phyloP scores from a whole-genome alignment of 2,329 filamentous ascomycete species.

The Claviceps fusiformis region DNA sequence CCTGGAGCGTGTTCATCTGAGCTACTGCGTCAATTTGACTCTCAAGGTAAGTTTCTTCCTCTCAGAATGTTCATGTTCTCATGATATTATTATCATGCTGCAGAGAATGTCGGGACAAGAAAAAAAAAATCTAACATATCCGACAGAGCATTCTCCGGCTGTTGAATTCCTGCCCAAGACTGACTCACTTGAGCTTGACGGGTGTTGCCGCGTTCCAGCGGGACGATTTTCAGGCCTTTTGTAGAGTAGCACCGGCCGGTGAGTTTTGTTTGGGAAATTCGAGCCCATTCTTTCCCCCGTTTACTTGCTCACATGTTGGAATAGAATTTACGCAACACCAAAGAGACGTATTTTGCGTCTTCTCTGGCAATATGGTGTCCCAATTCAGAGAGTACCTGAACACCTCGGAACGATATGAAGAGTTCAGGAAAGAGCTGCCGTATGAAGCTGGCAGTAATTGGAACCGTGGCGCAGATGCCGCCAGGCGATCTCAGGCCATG shows the following conservation, averaged over 20 bases:
- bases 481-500: conserved; percentile 8
- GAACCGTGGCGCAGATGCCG: conserved; percentile 6
- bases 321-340: conserved; percentile 90
- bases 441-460: conserved; percentile 7
- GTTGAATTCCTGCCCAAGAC: conserved; percentile 77
- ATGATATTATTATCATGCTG: not conserved
- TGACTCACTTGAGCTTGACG: conserved; percentile 89
- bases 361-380: conserved; percentile 74
- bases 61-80: not conserved
- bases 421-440: conserved; percentile 23
- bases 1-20: conserved; percentile 87
- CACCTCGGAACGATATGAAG: conserved; percentile 32
- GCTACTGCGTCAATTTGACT: conserved; percentile 80
- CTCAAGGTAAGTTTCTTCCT: conserved; percentile 58
- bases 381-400: conserved; percentile 71
- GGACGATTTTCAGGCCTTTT: conserved; percentile 73
- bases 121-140: conserved; percentile 1
- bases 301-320: not conserved
- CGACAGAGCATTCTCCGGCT: conserved; percentile 73
- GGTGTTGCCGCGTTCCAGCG: conserved; percentile 84
- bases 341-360: conserved; percentile 91
- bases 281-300: not conserved
- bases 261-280: conserved; percentile 14
- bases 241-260: conserved; percentile 70
- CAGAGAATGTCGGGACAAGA: not conserved